Evolutionary conservation across 768 basidiomycete genomes (phyloP), one percentile per base, ranked within the genome.

Genomic region (Lactarius akahatsu): DNA sequence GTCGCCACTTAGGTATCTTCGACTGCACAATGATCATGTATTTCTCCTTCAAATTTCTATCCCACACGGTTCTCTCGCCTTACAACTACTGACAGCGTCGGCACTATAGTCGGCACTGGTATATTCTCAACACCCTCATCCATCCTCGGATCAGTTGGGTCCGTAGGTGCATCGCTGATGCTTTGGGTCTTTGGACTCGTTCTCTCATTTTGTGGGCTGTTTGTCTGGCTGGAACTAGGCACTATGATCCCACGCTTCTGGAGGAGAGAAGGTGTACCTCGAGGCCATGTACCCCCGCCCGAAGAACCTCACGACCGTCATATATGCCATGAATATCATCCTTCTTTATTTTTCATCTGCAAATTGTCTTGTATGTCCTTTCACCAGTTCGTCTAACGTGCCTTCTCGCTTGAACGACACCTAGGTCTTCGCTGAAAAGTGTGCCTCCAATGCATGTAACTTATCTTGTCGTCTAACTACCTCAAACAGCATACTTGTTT

Each of bases 101-200:
- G 85, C 0, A 78, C 80, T 30, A 84, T 87, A 64, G 85, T 86
- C 68, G 85, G 86, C 0, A 87, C 85, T 0, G 86, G 85, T n/a
- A 86, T 87, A 66, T 87, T 86, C 75, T 84, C 84, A 1, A 86
- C 85, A 0, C 86, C 86, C 0, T 85, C 85, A 0, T 83, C 82
- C 0, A 86, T 87, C 70, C 79, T 87, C 36, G 77, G 74, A 0
- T 82, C 83, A 0, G 86, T 86, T 0, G 82, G 82, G 15, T 85
- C 84, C 7, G 76, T 86, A 20, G 86, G 85, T 23, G 85, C 86
- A 0, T 86, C 85, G 0, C 75, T 87, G 58, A 81, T 87, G 80
- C 81, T 86, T 23, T 87, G 85, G 86, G 82, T 86, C 1, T 81
- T 86, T 26, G 86, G 86, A 4, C 85, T 86, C 70, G 69, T 81